phyloP scores from a whole-genome alignment of 768 basidiomycete genomes.

The Tremella mesenterica region DNA sequence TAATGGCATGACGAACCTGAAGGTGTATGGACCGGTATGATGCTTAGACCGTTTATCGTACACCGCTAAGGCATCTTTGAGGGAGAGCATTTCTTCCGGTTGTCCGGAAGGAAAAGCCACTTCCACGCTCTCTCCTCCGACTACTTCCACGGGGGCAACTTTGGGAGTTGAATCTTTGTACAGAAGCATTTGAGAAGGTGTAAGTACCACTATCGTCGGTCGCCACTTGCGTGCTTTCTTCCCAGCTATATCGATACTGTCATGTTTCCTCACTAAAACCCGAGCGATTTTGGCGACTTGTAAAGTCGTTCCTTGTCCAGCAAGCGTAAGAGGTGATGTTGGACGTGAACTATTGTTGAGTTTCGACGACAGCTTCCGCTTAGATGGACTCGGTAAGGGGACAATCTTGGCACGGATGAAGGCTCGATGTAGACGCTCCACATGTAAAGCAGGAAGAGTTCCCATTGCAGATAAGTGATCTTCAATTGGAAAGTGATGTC shows the following conservation, averaged over 20 bases:
- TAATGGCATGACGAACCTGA: slow-evolving; percentile 67
- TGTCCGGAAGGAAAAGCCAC: slow-evolving; percentile 48
- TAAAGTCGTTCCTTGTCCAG: not conserved
- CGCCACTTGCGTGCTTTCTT: slow-evolving; percentile 86
- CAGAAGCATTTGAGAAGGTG: slow-evolving; percentile 81
- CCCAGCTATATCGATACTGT: slow-evolving; percentile 53
- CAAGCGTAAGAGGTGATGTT: not conserved
- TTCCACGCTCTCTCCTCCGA: slow-evolving; percentile 7
- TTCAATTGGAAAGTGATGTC: slow-evolving; percentile 33
- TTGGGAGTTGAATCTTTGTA: slow-evolving; percentile 51
- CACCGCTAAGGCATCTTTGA: slow-evolving; percentile 70
- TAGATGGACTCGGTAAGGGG: slow-evolving; percentile 16
- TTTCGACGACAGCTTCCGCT: slow-evolving; percentile 7
- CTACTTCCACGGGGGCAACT: slow-evolving; percentile 10
- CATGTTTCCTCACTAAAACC: not conserved
- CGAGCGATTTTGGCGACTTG: not conserved
- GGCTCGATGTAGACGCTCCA: slow-evolving; percentile 30
- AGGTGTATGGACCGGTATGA: slow-evolving; percentile 59
- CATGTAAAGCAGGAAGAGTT: slow-evolving; percentile 39
- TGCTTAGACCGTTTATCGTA: slow-evolving; percentile 51
- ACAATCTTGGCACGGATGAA: slow-evolving; percentile 38
- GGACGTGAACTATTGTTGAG: not conserved
- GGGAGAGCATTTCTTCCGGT: slow-evolving; percentile 76
- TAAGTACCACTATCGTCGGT: slow-evolving; percentile 72
- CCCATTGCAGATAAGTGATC: slow-evolving; percentile 44